Evolutionary conservation across 139 green algal species (phyloP).

Genomic region (Picochlorum sp.): DNA sequence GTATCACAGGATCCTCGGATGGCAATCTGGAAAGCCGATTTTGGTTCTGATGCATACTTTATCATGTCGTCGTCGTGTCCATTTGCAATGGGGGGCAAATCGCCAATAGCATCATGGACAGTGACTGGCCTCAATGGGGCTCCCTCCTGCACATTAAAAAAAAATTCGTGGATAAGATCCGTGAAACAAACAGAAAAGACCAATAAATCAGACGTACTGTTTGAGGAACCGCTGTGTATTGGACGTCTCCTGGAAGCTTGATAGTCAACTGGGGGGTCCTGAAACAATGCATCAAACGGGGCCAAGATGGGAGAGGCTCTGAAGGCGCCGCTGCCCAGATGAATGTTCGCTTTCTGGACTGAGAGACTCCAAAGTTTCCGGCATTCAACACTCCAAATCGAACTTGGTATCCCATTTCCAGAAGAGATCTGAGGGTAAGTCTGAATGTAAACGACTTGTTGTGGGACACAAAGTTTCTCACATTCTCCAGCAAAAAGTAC

Average conservation of each 20-base stretch:
- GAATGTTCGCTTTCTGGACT: constrained; percentile 92
- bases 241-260: constrained; percentile 64
- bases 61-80: constrained; percentile 46
- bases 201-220: constrained; percentile 13
- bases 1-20: constrained; percentile 44
- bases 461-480: constrained; percentile 93
- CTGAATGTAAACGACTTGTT: constrained; percentile 92
- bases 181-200: background rate
- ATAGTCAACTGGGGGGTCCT: constrained; percentile 71
- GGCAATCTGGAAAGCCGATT: constrained; percentile 63
- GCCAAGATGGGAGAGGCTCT: constrained; percentile 82
- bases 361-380: constrained; percentile 87
- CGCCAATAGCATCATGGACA: constrained; percentile 82
- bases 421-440: constrained; percentile 75
- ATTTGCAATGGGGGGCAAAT: constrained; percentile 82
- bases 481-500: constrained; percentile 96
- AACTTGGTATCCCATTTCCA: constrained; percentile 97
- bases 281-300: constrained; percentile 75
- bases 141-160: no score
- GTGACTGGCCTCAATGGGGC: constrained; percentile 82
- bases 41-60: constrained; percentile 20
- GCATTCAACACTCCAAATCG: constrained; percentile 95
- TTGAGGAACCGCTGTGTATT: constrained; percentile 60
- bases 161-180: background rate
- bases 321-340: constrained; percentile 80